These are phyloP conservation scores for Coemansia pectinata DNA, from an alignment of 192 early-diverging fungal genomes.

Conservation along the genomic window DNA sequence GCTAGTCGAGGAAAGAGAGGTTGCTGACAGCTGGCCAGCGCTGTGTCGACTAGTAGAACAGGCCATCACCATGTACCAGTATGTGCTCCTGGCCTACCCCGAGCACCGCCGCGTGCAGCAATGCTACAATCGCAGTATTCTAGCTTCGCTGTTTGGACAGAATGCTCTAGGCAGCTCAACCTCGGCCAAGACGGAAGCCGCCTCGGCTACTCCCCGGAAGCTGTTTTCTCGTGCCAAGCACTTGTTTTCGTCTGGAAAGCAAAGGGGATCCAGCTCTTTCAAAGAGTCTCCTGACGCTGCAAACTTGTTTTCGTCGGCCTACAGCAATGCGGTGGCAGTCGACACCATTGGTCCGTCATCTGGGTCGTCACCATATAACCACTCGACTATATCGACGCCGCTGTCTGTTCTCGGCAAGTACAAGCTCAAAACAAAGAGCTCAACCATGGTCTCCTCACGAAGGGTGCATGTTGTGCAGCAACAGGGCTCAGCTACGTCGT, in stretches of 20 bases:
- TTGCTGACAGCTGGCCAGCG: slow-evolving; percentile 46
- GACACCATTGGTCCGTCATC: slow-evolving; percentile 40
- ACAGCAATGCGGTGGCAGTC: slow-evolving; percentile 34
- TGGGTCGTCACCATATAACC: slow-evolving; percentile 30
- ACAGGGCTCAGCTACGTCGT: background rate
- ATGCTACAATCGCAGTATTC: slow-evolving; percentile 56
- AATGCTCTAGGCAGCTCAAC: slow-evolving; percentile 51
- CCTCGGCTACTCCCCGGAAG: slow-evolving; percentile 48
- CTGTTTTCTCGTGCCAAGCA: slow-evolving; percentile 52
- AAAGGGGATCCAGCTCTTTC: slow-evolving; percentile 9
- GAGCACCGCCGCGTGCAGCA: slow-evolving; percentile 55
- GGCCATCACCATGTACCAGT: slow-evolving; percentile 49
- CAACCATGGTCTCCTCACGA: slow-evolving; percentile 39
- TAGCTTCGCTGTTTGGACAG: slow-evolving; percentile 53
- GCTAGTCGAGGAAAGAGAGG: slow-evolving; percentile 49
- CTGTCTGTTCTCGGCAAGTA: slow-evolving; percentile 49
- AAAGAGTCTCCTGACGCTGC: slow-evolving; percentile 18
- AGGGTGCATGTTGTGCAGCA: slow-evolving; percentile 28
- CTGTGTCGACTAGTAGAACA: slow-evolving; percentile 53
- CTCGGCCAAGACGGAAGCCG: slow-evolving; percentile 38
- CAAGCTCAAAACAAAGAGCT: slow-evolving; percentile 51
- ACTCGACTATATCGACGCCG: slow-evolving; percentile 49
- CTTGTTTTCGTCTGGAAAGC: slow-evolving; percentile 43
- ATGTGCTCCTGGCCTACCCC: slow-evolving; percentile 48
- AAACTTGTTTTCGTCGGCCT: slow-evolving; percentile 45